Base-by-base conservation (phyloP, 169 alveolate genomes). In the Babesia ovata region DNA sequence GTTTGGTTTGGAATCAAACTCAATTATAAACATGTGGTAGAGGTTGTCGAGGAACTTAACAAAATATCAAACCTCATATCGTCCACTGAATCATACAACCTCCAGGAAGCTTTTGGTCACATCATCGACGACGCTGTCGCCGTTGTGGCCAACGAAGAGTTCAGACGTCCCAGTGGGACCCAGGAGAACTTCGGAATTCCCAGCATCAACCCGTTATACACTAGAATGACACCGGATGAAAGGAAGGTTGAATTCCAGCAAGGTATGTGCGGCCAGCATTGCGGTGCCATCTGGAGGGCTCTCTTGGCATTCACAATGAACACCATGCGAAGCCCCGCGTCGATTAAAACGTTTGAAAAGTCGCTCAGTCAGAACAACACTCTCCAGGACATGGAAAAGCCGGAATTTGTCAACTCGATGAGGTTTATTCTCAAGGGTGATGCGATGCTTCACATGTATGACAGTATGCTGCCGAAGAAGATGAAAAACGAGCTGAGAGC, bases 1-100 rank as follows among this genome's bases (percentile, higher is more conserved):
- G 72, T 90, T 10, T 90, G 94, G 94, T 86, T 90, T 84, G 94
- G 94, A 7, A 89, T 90, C 26, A 78, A 84, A 45, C 70, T 90
- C 21, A 73, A 90, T 57, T 63, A 81, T 57, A 65, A 83, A 26
- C 69, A 79, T 39, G 33, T 90, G 22, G 58, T 90, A 65, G 83
- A 81, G 49, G 89, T 86, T 53, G 87, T 86, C 21, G 84, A 85
- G 50, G 91, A 86, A 53, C 74, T 90, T 19, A 79, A 90, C 85
- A 86, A 83, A 67, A 54, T 90, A 53, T 60, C 83, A 24, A 74
- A 73, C n/a, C 53, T 75, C 44, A 52, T 83, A 16, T 62, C 81
- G 29, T 28, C 69, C 45, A 83, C 58, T 9, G 90, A 83, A 56
- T 73, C 90, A 22, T 83, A 75, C 82, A 83, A 75, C 44, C 57